Evolutionary conservation across 768 basidiomycete species (phyloP), one percentile per base, ranked within the genome.

Genomic region (Suillus weaverae): DNA sequence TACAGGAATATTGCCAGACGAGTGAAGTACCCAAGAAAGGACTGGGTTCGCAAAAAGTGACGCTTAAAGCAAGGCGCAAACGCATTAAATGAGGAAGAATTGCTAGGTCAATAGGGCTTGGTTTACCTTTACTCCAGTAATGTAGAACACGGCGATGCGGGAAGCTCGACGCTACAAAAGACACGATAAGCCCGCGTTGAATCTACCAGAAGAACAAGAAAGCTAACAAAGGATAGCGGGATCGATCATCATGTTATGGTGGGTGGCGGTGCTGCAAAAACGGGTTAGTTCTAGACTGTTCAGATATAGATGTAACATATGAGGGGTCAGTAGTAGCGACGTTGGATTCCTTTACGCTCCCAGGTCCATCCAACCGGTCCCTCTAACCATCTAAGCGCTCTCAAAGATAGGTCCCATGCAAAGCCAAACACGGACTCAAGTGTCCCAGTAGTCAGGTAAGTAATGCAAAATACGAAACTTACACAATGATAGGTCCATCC

Each of bases 1-100:
- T 41, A 99, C 97, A 30, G 97, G 95, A 68, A 99, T 96, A 76
- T 97, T 97, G n/a, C 97, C 96, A 2, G 97, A 91, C 66, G 91
- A 91, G 61, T 85, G 85, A 10, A 99, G 82, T 64, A 99, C 84
- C 68, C 86, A 89, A 33, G 84, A 83, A 63, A 90, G 79, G 11
- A 87, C 75, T 3, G 93, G 93, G 73, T 97, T 90, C 20, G 79
- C 84, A 75, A 97, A 99, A 53, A 99, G 81, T 55, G 86, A 84
- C 30, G 90, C 91, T 89, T 39, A 62, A 69, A 61, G 38, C 46
- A 16, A 59, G 61, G 26, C 61, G 41, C 66, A 63, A 65, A 39
- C 65, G 61, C 35, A 55, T 68, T 66, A 60, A 60, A 53, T 63
- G 59, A 30, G 10, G 10, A 4, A 4, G 22, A 11, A 6, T 14